Evolutionary conservation across 2,329 filamentous ascomycete species (phyloP).

Genomic region (Fusarium cyanostomum): DNA sequence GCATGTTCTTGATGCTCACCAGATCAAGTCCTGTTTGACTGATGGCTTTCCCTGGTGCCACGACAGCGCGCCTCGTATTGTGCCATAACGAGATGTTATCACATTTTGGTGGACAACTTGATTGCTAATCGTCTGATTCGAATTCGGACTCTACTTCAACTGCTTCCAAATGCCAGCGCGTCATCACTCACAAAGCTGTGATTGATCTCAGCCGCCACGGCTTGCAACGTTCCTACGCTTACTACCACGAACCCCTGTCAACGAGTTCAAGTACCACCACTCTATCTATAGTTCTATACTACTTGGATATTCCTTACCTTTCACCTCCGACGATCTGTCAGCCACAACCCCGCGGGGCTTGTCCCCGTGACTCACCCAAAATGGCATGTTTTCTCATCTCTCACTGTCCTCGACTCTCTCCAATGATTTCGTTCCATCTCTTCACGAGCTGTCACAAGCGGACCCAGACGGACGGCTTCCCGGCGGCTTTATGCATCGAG

Average conservation of each 20-base stretch:
- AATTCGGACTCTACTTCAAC: constrained; percentile 19
- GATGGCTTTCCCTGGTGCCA: constrained; percentile 31
- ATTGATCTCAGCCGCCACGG: constrained; percentile 39
- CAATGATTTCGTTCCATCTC: constrained; percentile 28
- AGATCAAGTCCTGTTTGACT: constrained; percentile 32
- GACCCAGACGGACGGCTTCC: constrained; percentile 26
- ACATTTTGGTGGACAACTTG: constrained; percentile 6
- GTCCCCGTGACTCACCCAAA: constrained; percentile 36
- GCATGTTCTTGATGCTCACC: constrained; percentile 23
- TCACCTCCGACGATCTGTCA: constrained; percentile 31
- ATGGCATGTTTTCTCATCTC: constrained; percentile 32
- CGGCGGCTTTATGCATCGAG: constrained; percentile 34
- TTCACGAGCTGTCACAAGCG: constrained; percentile 3
- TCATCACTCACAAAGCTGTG: constrained; percentile 26
- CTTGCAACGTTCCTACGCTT: constrained; percentile 19
- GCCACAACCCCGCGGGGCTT: constrained; percentile 34
- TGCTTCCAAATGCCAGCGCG: constrained; percentile 13
- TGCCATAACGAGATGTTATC: constrained; percentile 25
- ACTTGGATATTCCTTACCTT: constrained; percentile 9
- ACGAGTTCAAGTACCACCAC: constrained; percentile 1
- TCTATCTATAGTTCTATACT: constrained; percentile 4
- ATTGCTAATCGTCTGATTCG: constrained; percentile 19
- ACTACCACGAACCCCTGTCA: constrained; percentile 17
- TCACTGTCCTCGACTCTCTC: constrained; percentile 3
- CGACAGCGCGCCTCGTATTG: constrained; percentile 38